Evolutionary conservation across 805 yeast species (phyloP), one percentile per base, ranked within the genome.

Genomic region (Zygotorulaspora florentina): DNA sequence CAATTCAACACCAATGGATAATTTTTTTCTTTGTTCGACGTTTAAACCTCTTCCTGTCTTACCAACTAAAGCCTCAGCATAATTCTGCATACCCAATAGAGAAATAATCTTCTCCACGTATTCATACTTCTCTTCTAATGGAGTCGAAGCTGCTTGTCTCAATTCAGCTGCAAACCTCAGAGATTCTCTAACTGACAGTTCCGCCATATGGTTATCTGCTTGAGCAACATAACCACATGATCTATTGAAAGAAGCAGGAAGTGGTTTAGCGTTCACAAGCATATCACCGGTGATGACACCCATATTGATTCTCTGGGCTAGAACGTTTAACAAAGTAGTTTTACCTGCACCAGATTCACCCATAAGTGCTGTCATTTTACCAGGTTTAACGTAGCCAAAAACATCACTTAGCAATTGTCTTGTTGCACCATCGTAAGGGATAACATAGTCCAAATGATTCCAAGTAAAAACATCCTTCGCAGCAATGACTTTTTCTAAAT

Each of bases 281-380:
- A 80, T 75, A 56, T 82, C 85, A 56, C 87, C 86, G 31, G 87
- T 76, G 35, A 85, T 77, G 13, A 79, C 80, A 66, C 91, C 93
- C 62, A 77, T 71, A 35, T 81, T 76, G 44, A 83, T 77, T 64
- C 91, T 76, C 58, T 81, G 85, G 17, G 88, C 81, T 49, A 85
- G 73, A 54, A 83, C 81, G 64, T 85, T 84, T 56, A 85, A 71
- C 47, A 85, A 69, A 2, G 91, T 85, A 20, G 93, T 85, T 59
- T 85, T 85, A 70, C 93, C 93, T 38, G 93, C 93, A 69, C 93
- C 93, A 28, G 91, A 85, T 43, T 83, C 85, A 58, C 93, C 93
- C 90, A 85, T 84, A 47, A 85, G 71, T 4, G 91, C 91, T 35
- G 90, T 84, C 65, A 85, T 71, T 46, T 85, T 83, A 56, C 91